Conservation (phyloP, 192 early-diverging fungal genomes). For the Coemansia sp. region DNA sequence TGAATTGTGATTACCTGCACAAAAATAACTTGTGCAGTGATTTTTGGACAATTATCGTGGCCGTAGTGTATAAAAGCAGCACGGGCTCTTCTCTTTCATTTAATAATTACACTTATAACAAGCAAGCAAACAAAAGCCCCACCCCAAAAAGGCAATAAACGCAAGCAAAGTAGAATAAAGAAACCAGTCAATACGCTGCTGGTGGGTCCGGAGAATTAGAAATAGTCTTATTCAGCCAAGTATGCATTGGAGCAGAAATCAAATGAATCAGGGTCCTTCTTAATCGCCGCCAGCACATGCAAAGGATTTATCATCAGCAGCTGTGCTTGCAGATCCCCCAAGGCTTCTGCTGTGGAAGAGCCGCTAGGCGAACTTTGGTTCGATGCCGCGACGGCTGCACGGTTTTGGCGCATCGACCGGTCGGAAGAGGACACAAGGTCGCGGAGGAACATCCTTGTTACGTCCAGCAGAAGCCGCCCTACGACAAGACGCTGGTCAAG, state of each 20-base stretch:
- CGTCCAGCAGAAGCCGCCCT: conserved; percentile 35
- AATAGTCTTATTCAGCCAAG: conserved; percentile 25
- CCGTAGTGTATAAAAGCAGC: no score
- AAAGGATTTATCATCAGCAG: conserved; percentile 45
- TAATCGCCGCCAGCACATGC: conserved; percentile 43
- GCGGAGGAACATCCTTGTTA: conserved; percentile 42
- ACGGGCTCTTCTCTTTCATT: no score
- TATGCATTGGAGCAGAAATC: conserved; percentile 46
- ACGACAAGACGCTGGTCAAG: conserved; percentile 46
- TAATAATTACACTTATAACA: no score
- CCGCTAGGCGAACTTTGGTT: neutral
- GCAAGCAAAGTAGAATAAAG: no score
- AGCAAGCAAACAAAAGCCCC: no score
- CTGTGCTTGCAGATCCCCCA: conserved; percentile 3
- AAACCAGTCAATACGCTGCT: no score
- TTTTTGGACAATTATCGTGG: no score
- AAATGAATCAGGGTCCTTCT: conserved; percentile 31
- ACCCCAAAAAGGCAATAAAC: no score
- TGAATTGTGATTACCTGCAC: no score
- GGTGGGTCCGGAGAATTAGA: no score
- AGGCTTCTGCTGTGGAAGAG: no score
- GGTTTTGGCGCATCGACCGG: conserved; percentile 30
- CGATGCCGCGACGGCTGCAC: conserved; percentile 6
- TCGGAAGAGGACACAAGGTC: conserved; percentile 36
- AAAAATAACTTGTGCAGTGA: no score